Evolutionary conservation across 1,284 basidiomycete genomes (phyloP), one percentile per base, ranked within the genome.

Genomic region (Tetrapyrgos nigripes): DNA sequence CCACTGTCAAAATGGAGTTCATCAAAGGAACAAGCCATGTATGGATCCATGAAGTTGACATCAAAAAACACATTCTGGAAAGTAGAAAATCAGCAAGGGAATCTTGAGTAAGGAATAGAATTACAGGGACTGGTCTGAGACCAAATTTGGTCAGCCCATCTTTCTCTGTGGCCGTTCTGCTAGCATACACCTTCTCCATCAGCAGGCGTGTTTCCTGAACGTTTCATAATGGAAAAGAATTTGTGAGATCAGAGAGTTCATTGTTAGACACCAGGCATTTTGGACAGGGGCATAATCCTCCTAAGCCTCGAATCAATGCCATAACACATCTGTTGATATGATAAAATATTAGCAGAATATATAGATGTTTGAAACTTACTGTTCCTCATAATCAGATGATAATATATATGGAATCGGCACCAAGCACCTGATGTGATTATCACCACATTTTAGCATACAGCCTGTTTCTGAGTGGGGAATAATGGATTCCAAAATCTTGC

Each of bases 301-400:
- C 53, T 6, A 65, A 17, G 24, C 77, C 77, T 9, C 68, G 66
- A 49, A 68, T 76, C 0, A 76, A 62, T 14, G 71, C 63, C 69
- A 79, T 73, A 3, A 71, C 61, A 40, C 54, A 62, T 57, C 70
- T 74, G 54, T 24, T n/a, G 21, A 40, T 9, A 28, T 13, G 31
- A 19, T 53, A 26, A 28, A 24, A 23, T 45, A 11, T 26, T 6
- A 27, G 11, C 27, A 8, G 9, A n/a, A 33, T 14, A 40, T 13
- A 11, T 24, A 14, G 19, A 37, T 26, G 21, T 11, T 37, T 8
- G 14, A 43, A 19, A 52, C 74, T 45, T 53, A 79, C 77, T 73
- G 70, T 64, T 79, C 78, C 55, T 78, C 73, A 59, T 74, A 78
- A 55, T 78, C 77, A 1, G 73, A 71, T 4, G 72, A 72, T 10